These are phyloP conservation scores for Penicillium sp. DNA, from an alignment of 2,329 filamentous ascomycete species.

Conservation along the genomic window DNA sequence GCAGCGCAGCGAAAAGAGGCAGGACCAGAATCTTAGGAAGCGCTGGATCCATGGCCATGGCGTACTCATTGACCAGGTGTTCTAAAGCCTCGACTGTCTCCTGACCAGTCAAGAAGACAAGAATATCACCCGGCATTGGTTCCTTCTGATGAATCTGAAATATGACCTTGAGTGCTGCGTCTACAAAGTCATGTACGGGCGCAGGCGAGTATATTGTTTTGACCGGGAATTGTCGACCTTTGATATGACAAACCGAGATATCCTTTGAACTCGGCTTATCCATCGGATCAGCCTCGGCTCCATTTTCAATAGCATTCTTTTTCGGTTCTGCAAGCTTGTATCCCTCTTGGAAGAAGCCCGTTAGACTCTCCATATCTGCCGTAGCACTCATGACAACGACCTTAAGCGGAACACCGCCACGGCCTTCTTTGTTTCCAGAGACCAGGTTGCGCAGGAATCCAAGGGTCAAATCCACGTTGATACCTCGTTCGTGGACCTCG, in stretches of 20 bases:
- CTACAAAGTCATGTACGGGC: conserved; percentile 75
- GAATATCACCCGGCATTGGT: conserved; percentile 85
- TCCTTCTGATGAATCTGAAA: conserved; percentile 84
- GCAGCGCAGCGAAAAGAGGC: conserved; percentile 84
- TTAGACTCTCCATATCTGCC: conserved; percentile 75
- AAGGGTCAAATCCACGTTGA: conserved; percentile 87
- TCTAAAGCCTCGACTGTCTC: conserved; percentile 85
- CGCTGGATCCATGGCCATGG: conserved; percentile 66
- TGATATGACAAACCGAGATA: conserved; percentile 63
- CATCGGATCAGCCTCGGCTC: conserved; percentile 8
- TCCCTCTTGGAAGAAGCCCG: conserved; percentile 63
- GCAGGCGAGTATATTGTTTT: conserved; percentile 69
- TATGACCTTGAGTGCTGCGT: conserved; percentile 74
- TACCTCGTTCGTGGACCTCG: conserved; percentile 92
- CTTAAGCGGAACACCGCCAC: conserved; percentile 73
- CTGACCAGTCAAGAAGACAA: conserved; percentile 89
- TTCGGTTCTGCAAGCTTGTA: conserved; percentile 12
- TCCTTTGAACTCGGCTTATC: conserved; percentile 45
- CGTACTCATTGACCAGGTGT: conserved; percentile 75
- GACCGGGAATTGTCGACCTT: conserved; percentile 84
- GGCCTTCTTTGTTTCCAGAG: conserved; percentile 54
- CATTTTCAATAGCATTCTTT: conserved; percentile 13
- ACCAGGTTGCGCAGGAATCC: conserved; percentile 83
- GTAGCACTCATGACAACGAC: conserved; percentile 97
- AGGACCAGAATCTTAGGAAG: conserved; percentile 66